Base-by-base conservation (phyloP, 208 protist genomes). In the Angomonas deanei region DNA sequence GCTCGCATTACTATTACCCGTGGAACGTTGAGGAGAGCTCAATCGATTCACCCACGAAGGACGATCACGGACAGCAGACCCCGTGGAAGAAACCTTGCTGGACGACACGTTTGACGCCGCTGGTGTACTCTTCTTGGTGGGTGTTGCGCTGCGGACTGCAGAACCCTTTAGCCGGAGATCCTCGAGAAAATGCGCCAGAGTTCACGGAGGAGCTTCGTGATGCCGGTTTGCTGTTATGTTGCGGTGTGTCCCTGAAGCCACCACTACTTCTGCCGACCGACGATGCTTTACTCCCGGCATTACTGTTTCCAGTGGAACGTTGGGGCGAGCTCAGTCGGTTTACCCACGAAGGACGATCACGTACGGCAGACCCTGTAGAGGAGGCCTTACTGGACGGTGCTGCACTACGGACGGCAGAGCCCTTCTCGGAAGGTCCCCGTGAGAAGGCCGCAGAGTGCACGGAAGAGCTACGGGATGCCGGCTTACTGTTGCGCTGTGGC, bases 71-170 rank as follows among this genome's bases (percentile, higher is more conserved):
- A 17, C 23, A 8, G 42, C 31, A 13, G 32, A 28, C 39, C 3
- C 4, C 6, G 24, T 3, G n/a, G 19, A 27, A 28, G 23, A 10
- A 5, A 10, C 6, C 17, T 33, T 56, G 50, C 26, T 56, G n/a
- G n/a, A n/a, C n/a, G n/a, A n/a, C n/a, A n/a, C n/a, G n/a, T n/a
- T n/a, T n/a, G n/a, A n/a, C n/a, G 50, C 50, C 34, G 50, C 50
- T 30, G 50, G 27, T 56, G 50, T 28, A 2, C 17, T 8, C 8
- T 57, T 42, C 34, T 42, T 15, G 6, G 50, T 6, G 19, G 6
- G 50, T 17, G 26, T 13, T 6, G 32, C 15, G 30, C 42, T 4
- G 68, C 68, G 56, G 64, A 74, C 63, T 79, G 76, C 17, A 80
- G 62, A n/a, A n/a, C n/a, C n/a, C n/a, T n/a, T n/a, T n/a, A n/a